These are phyloP conservation scores for Zygosaccharomyces sapae DNA, from an alignment of 1,139 yeast species.

Conservation along the genomic window DNA sequence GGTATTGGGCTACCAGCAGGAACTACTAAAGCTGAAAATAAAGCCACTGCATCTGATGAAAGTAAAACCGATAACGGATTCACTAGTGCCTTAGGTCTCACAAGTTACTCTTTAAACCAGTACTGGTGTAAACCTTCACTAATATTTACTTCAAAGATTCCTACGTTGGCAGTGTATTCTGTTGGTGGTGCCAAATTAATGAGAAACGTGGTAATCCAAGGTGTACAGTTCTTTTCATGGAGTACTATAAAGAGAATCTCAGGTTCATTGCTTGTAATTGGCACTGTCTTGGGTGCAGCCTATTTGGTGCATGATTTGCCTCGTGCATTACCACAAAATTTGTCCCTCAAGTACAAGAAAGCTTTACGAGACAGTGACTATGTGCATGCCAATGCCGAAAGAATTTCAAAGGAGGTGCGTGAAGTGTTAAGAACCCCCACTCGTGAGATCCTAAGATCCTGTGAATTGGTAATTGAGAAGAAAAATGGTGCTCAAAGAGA, in stretches of 20 bases:
- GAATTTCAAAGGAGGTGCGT: constrained; percentile 79
- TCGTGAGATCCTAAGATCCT: constrained; percentile 73
- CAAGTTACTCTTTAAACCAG: constrained; percentile 25
- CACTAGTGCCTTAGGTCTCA: constrained; percentile 22
- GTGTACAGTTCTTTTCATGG: constrained; percentile 37
- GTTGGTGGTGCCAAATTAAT: constrained; percentile 37
- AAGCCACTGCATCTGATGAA: constrained; percentile 2
- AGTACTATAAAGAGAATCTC: constrained; percentile 34
- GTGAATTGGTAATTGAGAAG: constrained; percentile 45
- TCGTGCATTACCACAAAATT: constrained; percentile 78
- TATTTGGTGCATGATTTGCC: constrained; percentile 79
- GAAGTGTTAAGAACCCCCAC: constrained; percentile 78
- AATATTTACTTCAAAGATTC: constrained; percentile 35
- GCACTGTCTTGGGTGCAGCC: constrained; percentile 55
- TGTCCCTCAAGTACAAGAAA: constrained; percentile 63
- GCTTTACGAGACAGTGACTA: constrained; percentile 69
- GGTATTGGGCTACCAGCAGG: constrained; percentile 18
- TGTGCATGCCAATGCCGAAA: constrained; percentile 67
- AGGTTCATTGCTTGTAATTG: constrained; percentile 44
- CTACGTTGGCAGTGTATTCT: constrained; percentile 35
- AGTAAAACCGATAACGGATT: constrained; percentile 7
- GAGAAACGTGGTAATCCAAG: constrained; percentile 34
- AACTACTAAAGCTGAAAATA: constrained; percentile 2
- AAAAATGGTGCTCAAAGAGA: constrained; percentile 27
- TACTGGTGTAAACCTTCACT: constrained; percentile 35